A percentile compares a stretch with the other conserved stretches of the same genome.
These are phyloP conservation scores for Trichosporon asahii DNA, from an alignment of 1,284 basidiomycete species.

Conservation along the genomic window DNA sequence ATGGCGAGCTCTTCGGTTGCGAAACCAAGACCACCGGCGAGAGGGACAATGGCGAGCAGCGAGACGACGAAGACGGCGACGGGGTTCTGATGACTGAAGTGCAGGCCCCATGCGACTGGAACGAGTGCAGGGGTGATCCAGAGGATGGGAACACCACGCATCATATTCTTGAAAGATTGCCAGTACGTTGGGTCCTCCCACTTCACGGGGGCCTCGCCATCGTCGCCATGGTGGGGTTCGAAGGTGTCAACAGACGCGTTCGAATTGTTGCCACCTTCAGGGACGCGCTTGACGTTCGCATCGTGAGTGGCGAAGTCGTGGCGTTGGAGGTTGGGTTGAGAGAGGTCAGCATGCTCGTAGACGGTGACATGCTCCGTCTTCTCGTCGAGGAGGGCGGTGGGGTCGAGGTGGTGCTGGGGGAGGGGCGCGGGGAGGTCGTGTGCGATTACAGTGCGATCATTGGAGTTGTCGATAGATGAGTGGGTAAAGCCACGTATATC, in stretches of 20 bases:
- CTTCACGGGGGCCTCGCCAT: background rate
- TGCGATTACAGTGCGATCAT: conserved; percentile 10
- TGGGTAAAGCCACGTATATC: conserved; percentile 27
- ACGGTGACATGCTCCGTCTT: background rate
- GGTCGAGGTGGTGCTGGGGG: background rate
- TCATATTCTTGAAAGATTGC: conserved; percentile 33
- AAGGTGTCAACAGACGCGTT: conserved; percentile 10
- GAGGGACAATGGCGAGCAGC: conserved; percentile 56
- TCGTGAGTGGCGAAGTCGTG: conserved; percentile 13
- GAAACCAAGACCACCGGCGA: conserved; percentile 54
- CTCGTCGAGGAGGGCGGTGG: background rate
- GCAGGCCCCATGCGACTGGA: conserved; percentile 65
- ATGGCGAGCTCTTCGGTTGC: conserved; percentile 55
- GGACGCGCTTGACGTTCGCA: conserved; percentile 1
- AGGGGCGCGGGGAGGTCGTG: background rate
- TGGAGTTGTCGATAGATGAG: background rate
- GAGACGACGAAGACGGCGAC: conserved; percentile 68
- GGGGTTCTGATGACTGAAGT: conserved; percentile 60
- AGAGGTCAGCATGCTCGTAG: background rate
- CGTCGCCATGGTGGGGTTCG: background rate
- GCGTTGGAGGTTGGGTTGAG: background rate
- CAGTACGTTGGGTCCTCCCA: conserved; percentile 14
- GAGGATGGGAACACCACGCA: conserved; percentile 35
- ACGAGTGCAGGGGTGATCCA: conserved; percentile 54
- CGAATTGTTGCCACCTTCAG: conserved; percentile 8